Evolutionary conservation across 805 yeast genomes (phyloP).

Genomic region (Barnettozyma salicaria): DNA sequence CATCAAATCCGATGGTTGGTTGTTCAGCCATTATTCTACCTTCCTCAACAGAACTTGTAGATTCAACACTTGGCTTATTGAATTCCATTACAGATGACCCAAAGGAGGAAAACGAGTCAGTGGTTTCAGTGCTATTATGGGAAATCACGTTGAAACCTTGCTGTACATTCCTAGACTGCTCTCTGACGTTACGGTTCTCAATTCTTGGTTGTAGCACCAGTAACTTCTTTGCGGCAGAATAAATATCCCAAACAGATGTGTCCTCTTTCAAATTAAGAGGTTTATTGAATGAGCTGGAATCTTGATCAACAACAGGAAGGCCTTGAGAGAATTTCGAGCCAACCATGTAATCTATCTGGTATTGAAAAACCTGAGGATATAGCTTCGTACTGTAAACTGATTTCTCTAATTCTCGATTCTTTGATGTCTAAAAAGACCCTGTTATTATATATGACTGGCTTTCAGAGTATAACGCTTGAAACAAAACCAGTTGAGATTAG

Average conservation of each 20-base stretch:
- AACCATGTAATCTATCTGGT: too few relatives aligned
- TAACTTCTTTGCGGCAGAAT: slow-evolving; percentile 28
- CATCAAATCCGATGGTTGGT: too few relatives aligned
- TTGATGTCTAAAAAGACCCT: too few relatives aligned
- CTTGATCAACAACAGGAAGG: neutral
- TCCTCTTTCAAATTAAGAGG: slow-evolving; percentile 10
- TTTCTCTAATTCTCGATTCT: too few relatives aligned
- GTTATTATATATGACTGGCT: too few relatives aligned
- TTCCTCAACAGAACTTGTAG: slow-evolving; percentile 14
- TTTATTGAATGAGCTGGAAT: neutral
- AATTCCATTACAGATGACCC: slow-evolving; percentile 11
- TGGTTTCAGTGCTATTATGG: slow-evolving; percentile 3
- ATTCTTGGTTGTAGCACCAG: slow-evolving; percentile 27
- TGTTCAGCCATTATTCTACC: too few relatives aligned
- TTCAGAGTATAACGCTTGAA: too few relatives aligned
- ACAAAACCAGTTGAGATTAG: too few relatives aligned
- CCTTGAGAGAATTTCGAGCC: neutral
- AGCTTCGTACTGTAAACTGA: too few relatives aligned
- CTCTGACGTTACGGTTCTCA: slow-evolving; percentile 27
- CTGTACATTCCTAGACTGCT: slow-evolving; percentile 22
- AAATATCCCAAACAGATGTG: slow-evolving; percentile 31
- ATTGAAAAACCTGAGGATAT: too few relatives aligned
- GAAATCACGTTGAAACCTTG: slow-evolving; percentile 4
- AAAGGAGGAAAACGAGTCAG: slow-evolving; percentile 7
- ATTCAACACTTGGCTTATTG: slow-evolving; percentile 21